Evolutionary conservation across 1,139 yeast species (phyloP), one percentile per base, ranked within the genome.

Genomic region (Nematodospora anomalae): DNA sequence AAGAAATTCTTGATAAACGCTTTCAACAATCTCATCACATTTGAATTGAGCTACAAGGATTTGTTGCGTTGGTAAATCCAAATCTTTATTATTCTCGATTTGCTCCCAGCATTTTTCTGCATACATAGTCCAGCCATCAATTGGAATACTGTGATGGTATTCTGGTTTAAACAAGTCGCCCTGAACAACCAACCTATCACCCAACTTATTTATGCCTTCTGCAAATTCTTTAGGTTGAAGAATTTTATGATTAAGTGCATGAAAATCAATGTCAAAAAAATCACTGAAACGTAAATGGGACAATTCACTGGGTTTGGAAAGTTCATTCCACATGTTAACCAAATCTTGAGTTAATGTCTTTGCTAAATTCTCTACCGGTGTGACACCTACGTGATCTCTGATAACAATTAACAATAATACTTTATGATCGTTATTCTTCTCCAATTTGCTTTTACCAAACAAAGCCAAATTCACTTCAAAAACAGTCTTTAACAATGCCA

Each of bases 51-150:
- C 96, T 13, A 92, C 97, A 42, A 92, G 68, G 30, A 88, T 86
- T 58, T 92, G 98, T 57, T 92, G 98, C 1, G 97, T 90, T 16
- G 98, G 98, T 49, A 92, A 72, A 61, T 92, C 98, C 49, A 92
- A 75, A 56, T 92, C 98, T 60, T 88, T 90, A 62, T 92, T 92
- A 43, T 76, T 74, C 59, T 89, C 95, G 52, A 92, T 92, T 58
- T 89, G 96, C 35, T 85, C 83, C 98, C 98, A 92, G 47, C 96
- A 83, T 53, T 82, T 86, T 38, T 81, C 83, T 1, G 97, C 90
- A 53, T 92, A 92, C 62, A 89, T 65, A 4, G 94, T 78, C 97
- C 98, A 92, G 10, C 97, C 98, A 60, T 92, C 98, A 35, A 92
- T 73, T 5, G 98, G 98, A 34, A 92, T 80, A 36, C 76, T 72